Evolutionary conservation across 2,329 filamentous ascomycete species (phyloP).

Genomic region (Albifimbria verrucaria): DNA sequence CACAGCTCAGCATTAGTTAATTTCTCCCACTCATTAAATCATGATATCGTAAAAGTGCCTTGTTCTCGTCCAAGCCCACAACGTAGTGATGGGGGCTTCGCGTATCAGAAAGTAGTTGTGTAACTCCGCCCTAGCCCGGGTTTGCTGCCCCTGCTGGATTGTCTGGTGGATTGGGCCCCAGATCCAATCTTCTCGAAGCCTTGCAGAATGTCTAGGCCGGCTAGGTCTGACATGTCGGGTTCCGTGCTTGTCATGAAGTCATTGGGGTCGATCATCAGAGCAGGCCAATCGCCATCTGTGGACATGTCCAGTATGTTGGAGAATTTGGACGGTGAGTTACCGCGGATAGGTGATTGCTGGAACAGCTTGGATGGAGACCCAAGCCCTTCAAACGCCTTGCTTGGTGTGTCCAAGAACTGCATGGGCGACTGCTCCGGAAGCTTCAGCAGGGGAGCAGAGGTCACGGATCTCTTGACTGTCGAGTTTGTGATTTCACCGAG

Average conservation of each 20-base stretch:
- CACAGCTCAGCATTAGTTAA: not conserved
- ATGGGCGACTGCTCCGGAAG: conserved; percentile 37
- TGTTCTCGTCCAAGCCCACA: conserved; percentile 2
- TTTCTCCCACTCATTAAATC: conserved; percentile 6
- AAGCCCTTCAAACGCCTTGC: conserved; percentile 53
- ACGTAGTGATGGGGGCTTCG: conserved; percentile 18
- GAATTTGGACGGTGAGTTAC: conserved; percentile 51
- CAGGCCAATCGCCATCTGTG: conserved; percentile 36
- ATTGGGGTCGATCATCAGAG: conserved; percentile 28
- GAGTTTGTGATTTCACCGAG: conserved; percentile 59
- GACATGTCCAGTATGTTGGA: conserved; percentile 29
- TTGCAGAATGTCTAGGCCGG: conserved; percentile 68
- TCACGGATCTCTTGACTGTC: conserved; percentile 46
- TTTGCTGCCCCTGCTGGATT: conserved; percentile 20
- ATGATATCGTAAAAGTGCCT: conserved; percentile 13
- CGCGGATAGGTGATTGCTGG: conserved; percentile 29
- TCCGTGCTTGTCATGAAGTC: conserved; percentile 46
- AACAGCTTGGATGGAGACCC: conserved; percentile 54
- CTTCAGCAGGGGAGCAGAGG: conserved; percentile 49
- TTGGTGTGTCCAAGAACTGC: conserved; percentile 50
- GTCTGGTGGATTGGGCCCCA: conserved; percentile 29
- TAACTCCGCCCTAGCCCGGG: conserved; percentile 27
- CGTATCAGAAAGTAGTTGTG: conserved; percentile 26
- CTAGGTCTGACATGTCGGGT: conserved; percentile 50
- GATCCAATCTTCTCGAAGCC: conserved; percentile 73